Evolutionary conservation across 768 basidiomycete species (phyloP), one percentile per base, ranked within the genome.

Genomic region (Boletus sensibilis): DNA sequence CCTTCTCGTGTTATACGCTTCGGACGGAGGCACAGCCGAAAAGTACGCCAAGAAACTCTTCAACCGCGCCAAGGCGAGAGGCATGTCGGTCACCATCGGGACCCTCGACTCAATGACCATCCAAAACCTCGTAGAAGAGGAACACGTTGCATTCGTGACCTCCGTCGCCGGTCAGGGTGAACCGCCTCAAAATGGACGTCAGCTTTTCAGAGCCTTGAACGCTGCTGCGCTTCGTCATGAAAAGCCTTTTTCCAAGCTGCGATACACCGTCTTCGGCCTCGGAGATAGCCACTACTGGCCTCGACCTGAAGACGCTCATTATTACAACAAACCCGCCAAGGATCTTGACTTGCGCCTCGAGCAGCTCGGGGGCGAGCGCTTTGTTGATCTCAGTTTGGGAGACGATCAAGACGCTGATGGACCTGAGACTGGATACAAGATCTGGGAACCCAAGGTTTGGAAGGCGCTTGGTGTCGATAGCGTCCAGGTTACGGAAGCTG

Each of bases 221-320:
- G 86, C 85, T 9, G 82, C 84, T 8, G 70, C 73, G 0, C 70
- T 74, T 20, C 73, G 71, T 50, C 75, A 77, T 2, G 86, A 88
- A 50, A 78, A 75, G 52, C 76, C 80, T 6, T 76, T 94, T 41
- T 59, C 75, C 50, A 86, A 86, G 58, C 76, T 94, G 56, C 87
- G 83, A 67, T 91, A 83, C 72, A 74, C 87, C 51, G 94, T 98
- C 42, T 97, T 98, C 63, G 96, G 79, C 46, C 89, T 99, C 85
- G 97, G 97, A 58, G 97, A 99, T 72, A 95, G 90, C 70, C 95
- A 97, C 74, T 99, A 99, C 76, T 99, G 97, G 97, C 97, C 97
- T 10, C 84, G 97, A 40, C 82, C 90, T 18, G 94, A 98, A 72
- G 97, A 98, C 67, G 88, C 87, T n/a, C 90, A 93, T 65, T 98